Conservation (phyloP, 2,329 filamentous ascomycete genomes). For the Colletotrichum spinosum region DNA sequence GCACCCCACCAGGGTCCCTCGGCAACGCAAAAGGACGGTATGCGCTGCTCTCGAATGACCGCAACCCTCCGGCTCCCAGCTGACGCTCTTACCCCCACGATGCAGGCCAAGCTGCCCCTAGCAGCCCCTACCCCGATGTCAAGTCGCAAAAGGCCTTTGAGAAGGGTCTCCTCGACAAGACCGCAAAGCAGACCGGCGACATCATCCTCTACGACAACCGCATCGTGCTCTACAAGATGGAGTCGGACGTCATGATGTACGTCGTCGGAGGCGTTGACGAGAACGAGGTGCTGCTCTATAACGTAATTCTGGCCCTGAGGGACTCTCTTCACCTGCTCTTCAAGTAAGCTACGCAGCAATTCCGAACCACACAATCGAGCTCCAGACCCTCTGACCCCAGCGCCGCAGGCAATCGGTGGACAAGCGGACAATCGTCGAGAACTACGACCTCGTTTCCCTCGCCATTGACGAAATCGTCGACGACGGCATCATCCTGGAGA, state of each 20-base stretch:
- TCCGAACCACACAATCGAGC: neutral
- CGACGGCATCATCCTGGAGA: conserved; percentile 96
- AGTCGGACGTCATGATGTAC: conserved; percentile 96
- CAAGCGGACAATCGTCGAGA: conserved; percentile 97
- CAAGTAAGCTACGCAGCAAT: conserved; percentile 72
- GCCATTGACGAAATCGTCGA: conserved; percentile 96
- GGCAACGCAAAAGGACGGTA: conserved; percentile 41
- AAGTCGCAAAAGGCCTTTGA: conserved; percentile 98
- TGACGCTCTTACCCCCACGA: neutral
- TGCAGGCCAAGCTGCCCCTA: conserved; percentile 46
- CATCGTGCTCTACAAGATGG: conserved; percentile 97
- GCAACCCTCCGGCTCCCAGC: conserved; percentile 9
- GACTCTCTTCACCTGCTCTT: conserved; percentile 92
- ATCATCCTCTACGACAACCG: conserved; percentile 98
- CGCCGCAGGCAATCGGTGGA: conserved; percentile 87
- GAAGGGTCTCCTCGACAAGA: conserved; percentile 95
- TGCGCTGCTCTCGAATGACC: conserved; percentile 35
- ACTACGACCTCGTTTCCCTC: conserved; percentile 91
- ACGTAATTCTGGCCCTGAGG: conserved; percentile 89
- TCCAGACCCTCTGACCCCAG: conserved; percentile 8
- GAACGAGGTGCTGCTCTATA: conserved; percentile 97
- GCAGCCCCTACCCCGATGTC: conserved; percentile 84
- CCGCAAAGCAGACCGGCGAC: conserved; percentile 92
- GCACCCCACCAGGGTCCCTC: conserved; percentile 60
- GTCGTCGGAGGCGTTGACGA: conserved; percentile 92